These are phyloP conservation scores for Colletotrichum sojae DNA, from an alignment of 2,329 filamentous ascomycete genomes.

Conservation along the genomic window DNA sequence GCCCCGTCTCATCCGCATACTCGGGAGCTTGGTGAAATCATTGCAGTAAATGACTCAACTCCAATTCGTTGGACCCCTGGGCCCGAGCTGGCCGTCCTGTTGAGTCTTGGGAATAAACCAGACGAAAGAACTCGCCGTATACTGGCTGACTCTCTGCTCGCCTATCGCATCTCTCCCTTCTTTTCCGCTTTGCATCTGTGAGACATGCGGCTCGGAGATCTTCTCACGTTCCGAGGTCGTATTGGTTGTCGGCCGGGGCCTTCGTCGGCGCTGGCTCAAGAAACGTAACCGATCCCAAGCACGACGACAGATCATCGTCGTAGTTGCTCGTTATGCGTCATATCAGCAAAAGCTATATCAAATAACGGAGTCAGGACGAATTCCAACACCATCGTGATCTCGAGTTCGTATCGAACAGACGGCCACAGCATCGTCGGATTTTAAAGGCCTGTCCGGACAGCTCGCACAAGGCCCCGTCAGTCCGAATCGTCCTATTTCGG, in stretches of 20 bases:
- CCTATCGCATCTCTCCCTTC: conserved; percentile 30
- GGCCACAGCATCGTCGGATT: not conserved
- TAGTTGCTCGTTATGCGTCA: not conserved
- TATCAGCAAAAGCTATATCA: not conserved
- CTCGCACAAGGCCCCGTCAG: not conserved
- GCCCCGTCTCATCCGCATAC: conserved; percentile 7
- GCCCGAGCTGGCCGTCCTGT: conserved; percentile 23
- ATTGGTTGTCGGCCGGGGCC: not conserved
- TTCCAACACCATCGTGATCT: not conserved
- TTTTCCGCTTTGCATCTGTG: not conserved
- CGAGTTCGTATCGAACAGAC: not conserved
- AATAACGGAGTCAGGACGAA: not conserved
- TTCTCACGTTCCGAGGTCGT: not conserved
- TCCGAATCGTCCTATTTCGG: not conserved
- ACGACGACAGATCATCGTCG: not conserved
- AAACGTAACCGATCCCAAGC: not conserved
- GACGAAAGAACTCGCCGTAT: conserved; percentile 13
- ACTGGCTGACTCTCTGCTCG: not conserved
- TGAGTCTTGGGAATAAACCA: not conserved
- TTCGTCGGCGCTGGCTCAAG: not conserved
- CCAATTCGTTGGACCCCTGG: conserved; percentile 8
- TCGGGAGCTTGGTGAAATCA: conserved; percentile 12
- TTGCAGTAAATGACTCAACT: not conserved
- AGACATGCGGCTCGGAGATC: not conserved
- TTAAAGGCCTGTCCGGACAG: not conserved